Evolutionary conservation across 768 basidiomycete species (phyloP).

Genomic region (Trametes elegans): DNA sequence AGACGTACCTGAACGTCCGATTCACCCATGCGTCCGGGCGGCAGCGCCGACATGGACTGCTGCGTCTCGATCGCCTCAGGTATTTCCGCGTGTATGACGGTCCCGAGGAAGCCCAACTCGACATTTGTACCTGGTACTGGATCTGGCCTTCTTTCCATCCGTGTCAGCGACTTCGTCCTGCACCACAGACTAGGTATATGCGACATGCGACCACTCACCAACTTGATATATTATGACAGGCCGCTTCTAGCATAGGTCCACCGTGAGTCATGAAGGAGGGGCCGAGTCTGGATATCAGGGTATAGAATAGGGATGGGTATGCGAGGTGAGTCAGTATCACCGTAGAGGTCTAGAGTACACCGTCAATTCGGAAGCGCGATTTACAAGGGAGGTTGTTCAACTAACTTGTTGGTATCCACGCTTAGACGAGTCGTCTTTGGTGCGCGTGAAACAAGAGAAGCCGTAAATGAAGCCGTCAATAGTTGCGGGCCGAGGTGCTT

Average conservation of each 20-base stretch:
- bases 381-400: not conserved
- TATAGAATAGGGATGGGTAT: slow-evolving; percentile 77
- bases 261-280: slow-evolving; percentile 74
- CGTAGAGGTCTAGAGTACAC: slow-evolving; percentile 57
- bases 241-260: slow-evolving; percentile 77
- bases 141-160: slow-evolving; percentile 64
- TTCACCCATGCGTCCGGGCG: not conserved
- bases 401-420: slow-evolving; percentile 79
- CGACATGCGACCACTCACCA: slow-evolving; percentile 56
- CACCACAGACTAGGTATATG: not conserved
- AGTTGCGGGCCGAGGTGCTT: slow-evolving; percentile 32
- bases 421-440: slow-evolving; percentile 59
- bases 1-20: slow-evolving; percentile 9
- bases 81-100: slow-evolving; percentile 68
- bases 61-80: slow-evolving; percentile 70
- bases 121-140: slow-evolving; percentile 62
- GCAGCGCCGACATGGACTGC: slow-evolving; percentile 38
- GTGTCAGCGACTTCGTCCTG: not conserved
- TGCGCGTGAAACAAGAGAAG: slow-evolving; percentile 74
- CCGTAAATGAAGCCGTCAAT: slow-evolving; percentile 75
- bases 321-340: slow-evolving; percentile 79
- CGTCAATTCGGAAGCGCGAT: not conserved
- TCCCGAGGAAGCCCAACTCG: slow-evolving; percentile 84
- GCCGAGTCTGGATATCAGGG: slow-evolving; percentile 67
- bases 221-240: slow-evolving; percentile 79